phyloP scores from a whole-genome alignment of 164 flowering plant genomes.

The Vitis vinifera region ASM3070453v1 NC_081821.1:6085501-6086000 shows the following conservation, averaged over 20 bases:
- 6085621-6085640: constrained; percentile 24
- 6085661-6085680: constrained; percentile 46
- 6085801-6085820: constrained; percentile 62
- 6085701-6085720: not conserved
- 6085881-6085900: constrained; percentile 1
- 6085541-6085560: constrained; percentile 9
- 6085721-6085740: not conserved
- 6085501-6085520: not conserved
- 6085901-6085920: constrained; percentile 1
- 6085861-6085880: constrained; percentile 63
- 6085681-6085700: not conserved
- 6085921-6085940: not conserved
- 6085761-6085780: constrained; percentile 13
- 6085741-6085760: not conserved
- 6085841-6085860: constrained; percentile 63
- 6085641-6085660: constrained; percentile 27
- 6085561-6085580: constrained; percentile 14
- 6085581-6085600: constrained; percentile 69
- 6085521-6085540: not conserved
- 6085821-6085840: constrained; percentile 60
- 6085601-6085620: constrained; percentile 70
- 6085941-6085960: not conserved
- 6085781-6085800: constrained; percentile 47
- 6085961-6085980: not conserved
- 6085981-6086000: not conserved